Conservation (phyloP, 305 asterid genomes). For the Ilex paraguariensis region DNA sequence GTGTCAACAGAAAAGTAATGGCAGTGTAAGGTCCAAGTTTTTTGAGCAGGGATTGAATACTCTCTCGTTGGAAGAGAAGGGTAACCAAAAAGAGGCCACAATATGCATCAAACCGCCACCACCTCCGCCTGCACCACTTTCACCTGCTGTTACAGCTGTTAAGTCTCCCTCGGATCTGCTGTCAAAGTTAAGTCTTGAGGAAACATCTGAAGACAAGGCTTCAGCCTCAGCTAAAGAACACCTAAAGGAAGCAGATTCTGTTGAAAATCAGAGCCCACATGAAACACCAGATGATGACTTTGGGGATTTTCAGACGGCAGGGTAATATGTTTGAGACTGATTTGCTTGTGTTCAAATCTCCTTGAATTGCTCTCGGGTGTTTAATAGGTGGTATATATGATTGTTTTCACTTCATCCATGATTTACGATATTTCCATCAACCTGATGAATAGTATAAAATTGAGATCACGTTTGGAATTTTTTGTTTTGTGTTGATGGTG, state of each 20-base stretch:
- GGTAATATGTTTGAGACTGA: slow-evolving; percentile 23
- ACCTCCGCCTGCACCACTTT: slow-evolving; percentile 68
- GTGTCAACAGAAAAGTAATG: slow-evolving; percentile 46
- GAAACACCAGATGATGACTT: slow-evolving; percentile 78
- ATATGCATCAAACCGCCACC: slow-evolving; percentile 65
- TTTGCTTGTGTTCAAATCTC: slow-evolving; percentile 3
- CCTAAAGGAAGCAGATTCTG: slow-evolving; percentile 26
- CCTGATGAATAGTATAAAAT: neutral
- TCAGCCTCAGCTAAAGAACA: slow-evolving; percentile 23
- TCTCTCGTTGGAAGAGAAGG: slow-evolving; percentile 63
- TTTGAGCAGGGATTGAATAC: slow-evolving; percentile 73
- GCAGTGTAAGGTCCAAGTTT: slow-evolving; percentile 61
- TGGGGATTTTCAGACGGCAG: slow-evolving; percentile 97
- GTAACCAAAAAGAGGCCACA: slow-evolving; percentile 34
- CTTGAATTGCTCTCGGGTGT: slow-evolving; percentile 8
- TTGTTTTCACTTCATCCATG: neutral
- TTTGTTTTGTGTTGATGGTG: too few relatives aligned
- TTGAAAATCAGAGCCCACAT: slow-evolving; percentile 29
- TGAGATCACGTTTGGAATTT: too few relatives aligned
- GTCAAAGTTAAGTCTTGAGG: slow-evolving; percentile 32
- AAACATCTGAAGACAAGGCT: slow-evolving; percentile 21
- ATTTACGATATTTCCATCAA: too few relatives aligned
- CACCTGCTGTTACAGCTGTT: slow-evolving; percentile 45
- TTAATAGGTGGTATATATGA: slow-evolving; percentile 18
- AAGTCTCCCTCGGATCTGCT: slow-evolving; percentile 34